Evolutionary conservation across 2,329 filamentous ascomycete genomes (phyloP), one percentile per base, ranked within the genome.

Genomic region (Xylaria multiplex): DNA sequence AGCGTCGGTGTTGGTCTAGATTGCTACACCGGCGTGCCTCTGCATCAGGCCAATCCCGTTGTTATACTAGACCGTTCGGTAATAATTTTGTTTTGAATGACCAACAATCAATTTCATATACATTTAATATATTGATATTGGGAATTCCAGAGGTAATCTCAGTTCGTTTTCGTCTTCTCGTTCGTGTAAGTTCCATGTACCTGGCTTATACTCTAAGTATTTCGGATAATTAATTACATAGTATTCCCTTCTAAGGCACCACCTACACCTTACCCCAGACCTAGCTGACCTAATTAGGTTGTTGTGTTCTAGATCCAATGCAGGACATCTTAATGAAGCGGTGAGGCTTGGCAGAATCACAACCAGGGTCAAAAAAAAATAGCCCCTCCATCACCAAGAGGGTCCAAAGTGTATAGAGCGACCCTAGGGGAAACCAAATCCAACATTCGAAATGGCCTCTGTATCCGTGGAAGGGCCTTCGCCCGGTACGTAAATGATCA

Each of bases 401-500:
- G 24, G 5, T 16, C 22, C 27, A 8, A 35, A 52, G 32, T 19
- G 16, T 8, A 14, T 5, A 22, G n/a, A 48, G 48, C 13, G 30
- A 24, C 13, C 14, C n/a, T 37, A 37, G 35, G 11, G 35, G 16
- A 55, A 65, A 64, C n/a, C 24, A 19, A 35, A 35, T 2, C 2
- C 14, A 42, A 40, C 8, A 32, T 9, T 32, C 1, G 54, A 49
- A 27, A 69, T 69, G 67, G 54, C 62, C 14, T 61, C 62, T 45
- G 57, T 35, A 7, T 64, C 50, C 13, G 6, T 69, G 55, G 69
- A 63, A 66, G 74, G 67, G 35, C 66, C 73, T 9, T 73, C 72
- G 19, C 72, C 71, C 43, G 73, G 74, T 76, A 73, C 49, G 69
- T 73, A 22, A 40, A 43, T 37, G 35, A 45, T 49, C 42, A 27